Base-by-base conservation (phyloP, 2,329 filamentous ascomycete species). In the Hypoxylon sp. region DNA sequence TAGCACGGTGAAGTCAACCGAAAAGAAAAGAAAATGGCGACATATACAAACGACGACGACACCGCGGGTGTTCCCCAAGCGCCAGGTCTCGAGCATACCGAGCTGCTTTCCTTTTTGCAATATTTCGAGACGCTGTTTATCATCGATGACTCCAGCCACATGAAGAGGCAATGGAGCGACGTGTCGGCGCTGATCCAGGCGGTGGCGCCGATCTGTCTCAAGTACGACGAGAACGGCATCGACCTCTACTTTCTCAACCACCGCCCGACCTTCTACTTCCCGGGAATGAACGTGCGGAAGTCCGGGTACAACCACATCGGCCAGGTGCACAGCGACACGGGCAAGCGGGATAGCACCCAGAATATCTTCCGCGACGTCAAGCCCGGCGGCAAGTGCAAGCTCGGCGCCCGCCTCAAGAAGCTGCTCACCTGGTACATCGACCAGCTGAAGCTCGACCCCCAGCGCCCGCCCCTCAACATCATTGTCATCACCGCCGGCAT, bases 401-500 rank as follows among this genome's bases (percentile, higher is more conserved):
- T 67, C n/a, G 64, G 64, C 17, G 57, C 49, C n/a, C 59, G 64
- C 7, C 56, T 67, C 13, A 47, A 40, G 30, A 63, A 60, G 61
- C 47, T 66, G 29, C 45, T 67, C 16, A 19, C 46, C 9, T 67
- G 65, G 65, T 67, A 67, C 47, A 42, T 60, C 36, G 63, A 62
- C 37, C 61, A 62, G 63, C 61, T 67, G 8, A 60, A 59, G 48
- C 41, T 48, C 13, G 63, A 67, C 38, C 63, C 63, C 12, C 56
- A 65, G 46, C 59, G 62, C 15, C 37, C 65, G 9, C 60, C 64
- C 3, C 59, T 67, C 35, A 66, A 67, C 48, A 38, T 67, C 42
- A 63, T 67, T 46, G 63, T 63, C 31, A 63, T 67, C 54, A 67
- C 64, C 2, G 63, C 63, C 3, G 64, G 59, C 13, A 53, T 62